phyloP scores from a whole-genome alignment of 2,329 filamentous ascomycete species.

The Clonostachys rhizophaga region DNA sequence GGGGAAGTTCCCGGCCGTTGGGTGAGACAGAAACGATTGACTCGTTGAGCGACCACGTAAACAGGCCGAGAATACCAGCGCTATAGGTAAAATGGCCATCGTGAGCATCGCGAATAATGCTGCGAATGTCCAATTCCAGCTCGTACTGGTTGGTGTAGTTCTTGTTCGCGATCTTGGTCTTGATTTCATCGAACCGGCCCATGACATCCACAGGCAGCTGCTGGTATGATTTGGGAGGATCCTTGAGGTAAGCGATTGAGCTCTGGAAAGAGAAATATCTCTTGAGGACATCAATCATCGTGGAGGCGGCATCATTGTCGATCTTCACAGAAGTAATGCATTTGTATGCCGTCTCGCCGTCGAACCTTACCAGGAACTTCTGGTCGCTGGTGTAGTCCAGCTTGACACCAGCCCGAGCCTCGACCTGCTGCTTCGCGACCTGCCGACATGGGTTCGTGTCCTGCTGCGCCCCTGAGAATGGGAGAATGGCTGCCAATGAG shows the following conservation, averaged over 20 bases:
- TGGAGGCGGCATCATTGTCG: neutral
- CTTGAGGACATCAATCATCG: neutral
- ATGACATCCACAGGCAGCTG: neutral
- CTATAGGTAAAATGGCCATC: conserved; percentile 61
- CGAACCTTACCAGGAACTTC: neutral
- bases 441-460: too few relatives aligned
- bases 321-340: neutral
- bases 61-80: conserved; percentile 33
- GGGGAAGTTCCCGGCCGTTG: neutral
- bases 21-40: neutral
- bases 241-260: neutral
- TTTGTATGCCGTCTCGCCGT: neutral
- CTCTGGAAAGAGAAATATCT: neutral
- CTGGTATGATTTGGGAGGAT: neutral
- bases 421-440: too few relatives aligned
- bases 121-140: conserved; percentile 49
- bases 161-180: conserved; percentile 29
- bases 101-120: conserved; percentile 47
- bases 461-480: too few relatives aligned
- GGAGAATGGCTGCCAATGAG: too few relatives aligned
- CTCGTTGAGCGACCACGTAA: conserved; percentile 1
- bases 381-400: too few relatives aligned
- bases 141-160: conserved; percentile 47
- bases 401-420: too few relatives aligned
- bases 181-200: conserved; percentile 20